A percentile compares a stretch with the other conserved stretches of the same genome.
These are phyloP conservation scores for Cystoisospora suis DNA, from an alignment of 169 alveolate genomes.

Conservation along the genomic window DNA sequence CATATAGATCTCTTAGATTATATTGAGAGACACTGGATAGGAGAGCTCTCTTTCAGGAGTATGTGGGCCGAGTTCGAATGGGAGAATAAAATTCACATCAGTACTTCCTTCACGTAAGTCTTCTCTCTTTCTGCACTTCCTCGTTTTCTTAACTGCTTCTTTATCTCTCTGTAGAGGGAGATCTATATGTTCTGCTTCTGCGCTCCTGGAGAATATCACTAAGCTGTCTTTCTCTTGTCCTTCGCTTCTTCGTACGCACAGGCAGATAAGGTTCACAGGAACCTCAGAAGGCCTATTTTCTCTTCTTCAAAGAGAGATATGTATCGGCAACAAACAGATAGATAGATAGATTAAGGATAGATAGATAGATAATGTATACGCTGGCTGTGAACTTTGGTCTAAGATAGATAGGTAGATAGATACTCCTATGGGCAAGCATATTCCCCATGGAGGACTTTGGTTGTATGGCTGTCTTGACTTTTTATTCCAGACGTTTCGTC, in stretches of 20 bases:
- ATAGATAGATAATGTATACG: no score
- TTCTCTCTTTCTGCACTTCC: no score
- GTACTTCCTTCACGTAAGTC: slow-evolving; percentile 54
- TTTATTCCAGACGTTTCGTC: not conserved
- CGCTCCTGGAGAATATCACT: no score
- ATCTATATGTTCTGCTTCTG: no score
- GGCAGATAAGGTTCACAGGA: not conserved
- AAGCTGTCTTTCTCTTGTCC: no score
- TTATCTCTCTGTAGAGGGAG: no score
- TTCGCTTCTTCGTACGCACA: no score
- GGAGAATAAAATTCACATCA: slow-evolving; percentile 87
- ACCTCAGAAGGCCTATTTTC: not conserved
- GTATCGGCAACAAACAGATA: not conserved
- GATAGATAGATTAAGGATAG: not conserved
- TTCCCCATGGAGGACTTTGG: no score
- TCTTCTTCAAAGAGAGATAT: not conserved
- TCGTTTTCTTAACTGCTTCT: no score
- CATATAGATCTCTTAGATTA: slow-evolving; percentile 86
- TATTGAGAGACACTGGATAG: slow-evolving; percentile 81
- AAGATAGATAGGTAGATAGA: no score
- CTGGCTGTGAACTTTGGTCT: no score
- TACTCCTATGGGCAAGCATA: no score
- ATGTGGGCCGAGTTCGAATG: slow-evolving; percentile 94
- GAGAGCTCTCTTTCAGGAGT: slow-evolving; percentile 83
- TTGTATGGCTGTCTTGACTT: not conserved